A percentile compares a stretch with the other conserved stretches of the same genome.
Evolutionary conservation across 257 asterid species (phyloP).

Genomic region (Perilla frutescens): DNA sequence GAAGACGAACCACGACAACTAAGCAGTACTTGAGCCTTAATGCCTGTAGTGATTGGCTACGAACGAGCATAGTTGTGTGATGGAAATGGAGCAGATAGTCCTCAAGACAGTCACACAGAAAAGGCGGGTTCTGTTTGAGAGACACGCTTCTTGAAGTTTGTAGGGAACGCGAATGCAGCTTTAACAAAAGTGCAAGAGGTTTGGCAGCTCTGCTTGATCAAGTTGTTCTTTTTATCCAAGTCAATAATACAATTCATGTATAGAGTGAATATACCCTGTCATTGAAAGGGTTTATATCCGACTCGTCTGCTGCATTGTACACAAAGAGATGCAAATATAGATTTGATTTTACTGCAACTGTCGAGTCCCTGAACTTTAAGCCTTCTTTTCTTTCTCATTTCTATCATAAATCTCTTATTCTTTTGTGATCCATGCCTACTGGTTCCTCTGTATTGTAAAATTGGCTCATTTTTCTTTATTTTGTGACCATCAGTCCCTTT

Average conservation of each 20-base stretch:
- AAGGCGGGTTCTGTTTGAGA: constrained; percentile 40
- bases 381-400: background rate
- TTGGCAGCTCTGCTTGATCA: constrained; percentile 31
- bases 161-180: constrained; percentile 10
- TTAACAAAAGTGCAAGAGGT: constrained; percentile 11
- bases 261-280: constrained; percentile 62
- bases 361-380: background rate
- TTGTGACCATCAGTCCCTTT: background rate
- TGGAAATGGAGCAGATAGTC: constrained; percentile 33
- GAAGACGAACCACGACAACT: constrained; percentile 52
- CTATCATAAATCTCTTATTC: background rate
- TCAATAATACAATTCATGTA: constrained; percentile 64
- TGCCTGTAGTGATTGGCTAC: constrained; percentile 33
- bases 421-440: background rate
- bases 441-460: constrained; percentile 6
- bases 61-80: constrained; percentile 33
- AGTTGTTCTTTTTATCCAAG: constrained; percentile 39
- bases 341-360: constrained; percentile 40
- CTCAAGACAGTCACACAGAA: constrained; percentile 30
- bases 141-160: constrained; percentile 30
- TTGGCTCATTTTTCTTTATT: background rate
- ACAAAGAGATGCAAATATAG: constrained; percentile 59
- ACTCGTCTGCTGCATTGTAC: constrained; percentile 50
- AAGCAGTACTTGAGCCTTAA: constrained; percentile 45
- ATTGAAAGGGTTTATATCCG: constrained; percentile 51